phyloP scores from a whole-genome alignment of 176 grass and related monocot species.

The Alloteropsis semialata region DNA sequence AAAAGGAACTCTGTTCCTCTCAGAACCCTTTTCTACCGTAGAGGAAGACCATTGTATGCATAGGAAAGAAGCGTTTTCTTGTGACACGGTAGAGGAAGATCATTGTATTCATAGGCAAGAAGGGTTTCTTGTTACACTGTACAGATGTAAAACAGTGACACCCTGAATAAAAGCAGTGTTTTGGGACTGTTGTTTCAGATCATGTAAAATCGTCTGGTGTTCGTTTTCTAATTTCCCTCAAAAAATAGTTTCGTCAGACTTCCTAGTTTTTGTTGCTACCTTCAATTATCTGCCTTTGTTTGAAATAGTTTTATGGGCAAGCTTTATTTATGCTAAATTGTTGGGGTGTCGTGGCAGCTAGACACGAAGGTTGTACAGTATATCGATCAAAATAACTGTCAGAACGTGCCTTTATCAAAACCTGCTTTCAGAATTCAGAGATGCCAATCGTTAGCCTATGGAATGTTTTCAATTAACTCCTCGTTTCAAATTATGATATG shows the following conservation, averaged over 20 bases:
- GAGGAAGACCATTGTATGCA: not conserved
- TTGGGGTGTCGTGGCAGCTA: not conserved
- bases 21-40: constrained; percentile 79
- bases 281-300: not conserved
- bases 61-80: constrained; percentile 5
- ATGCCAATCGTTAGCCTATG: not conserved
- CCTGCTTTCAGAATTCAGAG: not conserved
- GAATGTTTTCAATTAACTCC: not conserved
- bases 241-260: too few species aligned
- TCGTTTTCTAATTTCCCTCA: not conserved
- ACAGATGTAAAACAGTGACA: constrained; percentile 26
- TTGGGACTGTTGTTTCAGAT: not conserved
- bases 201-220: not conserved
- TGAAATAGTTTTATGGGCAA: not conserved
- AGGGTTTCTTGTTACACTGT: constrained; percentile 32
- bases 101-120: not conserved
- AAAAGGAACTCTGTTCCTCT: constrained; percentile 63
- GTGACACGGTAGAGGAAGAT: constrained; percentile 22
- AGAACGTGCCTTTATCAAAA: not conserved
- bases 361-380: not conserved
- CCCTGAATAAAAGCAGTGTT: not conserved
- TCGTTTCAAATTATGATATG: not conserved
- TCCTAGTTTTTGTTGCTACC: not conserved
- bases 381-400: not conserved
- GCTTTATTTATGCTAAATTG: not conserved